Evolutionary conservation across 2,329 filamentous ascomycete species (phyloP).

Genomic region (Xylaria digitata): DNA sequence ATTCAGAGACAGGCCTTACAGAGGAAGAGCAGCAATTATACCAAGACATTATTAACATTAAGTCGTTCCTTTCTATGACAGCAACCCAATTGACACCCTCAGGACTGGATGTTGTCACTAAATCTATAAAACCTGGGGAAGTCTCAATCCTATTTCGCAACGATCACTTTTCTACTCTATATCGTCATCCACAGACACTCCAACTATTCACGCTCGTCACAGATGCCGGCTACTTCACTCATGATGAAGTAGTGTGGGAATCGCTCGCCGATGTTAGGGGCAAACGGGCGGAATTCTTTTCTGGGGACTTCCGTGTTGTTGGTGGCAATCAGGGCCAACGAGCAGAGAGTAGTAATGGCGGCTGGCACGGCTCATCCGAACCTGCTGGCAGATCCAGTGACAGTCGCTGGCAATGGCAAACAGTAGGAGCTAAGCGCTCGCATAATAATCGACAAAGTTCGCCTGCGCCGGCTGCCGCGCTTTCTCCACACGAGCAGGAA

Average conservation of each 20-base stretch:
- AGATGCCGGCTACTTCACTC: conserved; percentile 87
- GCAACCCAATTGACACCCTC: conserved; percentile 88
- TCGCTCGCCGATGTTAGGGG: conserved; percentile 90
- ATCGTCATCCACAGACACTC: conserved; percentile 83
- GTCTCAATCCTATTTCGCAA: conserved; percentile 95
- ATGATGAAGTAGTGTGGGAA: conserved; percentile 97
- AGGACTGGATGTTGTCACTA: conserved; percentile 79
- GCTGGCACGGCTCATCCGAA: conserved; percentile 38
- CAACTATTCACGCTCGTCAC: conserved; percentile 88
- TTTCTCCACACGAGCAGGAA: conserved; percentile 72
- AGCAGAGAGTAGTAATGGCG: conserved; percentile 28
- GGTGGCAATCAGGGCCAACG: conserved; percentile 62
- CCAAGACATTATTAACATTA: conserved; percentile 86
- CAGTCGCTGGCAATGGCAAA: conserved; percentile 71
- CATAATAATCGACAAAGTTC: conserved; percentile 43
- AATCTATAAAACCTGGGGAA: conserved; percentile 77
- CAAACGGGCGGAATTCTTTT: conserved; percentile 82
- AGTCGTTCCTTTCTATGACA: conserved; percentile 80
- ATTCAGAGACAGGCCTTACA: conserved; percentile 67
- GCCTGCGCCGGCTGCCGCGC: conserved; percentile 41
- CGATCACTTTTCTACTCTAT: conserved; percentile 95
- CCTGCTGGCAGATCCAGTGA: conserved; percentile 45
- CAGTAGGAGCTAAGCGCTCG: conserved; percentile 57
- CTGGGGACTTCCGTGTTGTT: conserved; percentile 90
- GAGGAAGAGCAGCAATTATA: conserved; percentile 81